Conservation (phyloP, 805 yeast genomes). For the Starmerella geochares region DNA sequence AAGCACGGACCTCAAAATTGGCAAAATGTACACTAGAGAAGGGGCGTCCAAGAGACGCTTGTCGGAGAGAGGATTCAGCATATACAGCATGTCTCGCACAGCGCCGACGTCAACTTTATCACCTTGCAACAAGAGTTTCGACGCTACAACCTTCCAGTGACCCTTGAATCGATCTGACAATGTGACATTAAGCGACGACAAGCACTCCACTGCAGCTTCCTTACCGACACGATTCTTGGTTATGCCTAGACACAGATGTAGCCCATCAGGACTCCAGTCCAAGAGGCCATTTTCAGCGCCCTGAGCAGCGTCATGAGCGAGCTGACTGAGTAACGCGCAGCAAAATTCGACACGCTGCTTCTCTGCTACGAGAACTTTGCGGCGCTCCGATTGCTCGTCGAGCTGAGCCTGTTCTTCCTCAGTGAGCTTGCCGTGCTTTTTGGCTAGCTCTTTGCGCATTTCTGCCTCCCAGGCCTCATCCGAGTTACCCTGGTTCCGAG, state of each 20-base stretch:
- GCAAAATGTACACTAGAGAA: constrained; percentile 63
- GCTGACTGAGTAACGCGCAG: constrained; percentile 42
- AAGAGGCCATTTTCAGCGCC: constrained; percentile 57
- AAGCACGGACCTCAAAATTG: constrained; percentile 59
- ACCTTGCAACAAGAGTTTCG: constrained; percentile 49
- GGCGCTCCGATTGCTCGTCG: constrained; percentile 47
- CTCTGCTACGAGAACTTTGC: constrained; percentile 38
- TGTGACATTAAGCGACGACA: constrained; percentile 45
- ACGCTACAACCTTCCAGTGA: constrained; percentile 43
- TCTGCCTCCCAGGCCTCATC: constrained; percentile 75
- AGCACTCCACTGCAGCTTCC: constrained; percentile 35
- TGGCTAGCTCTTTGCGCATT: constrained; percentile 62
- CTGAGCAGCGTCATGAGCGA: constrained; percentile 36
- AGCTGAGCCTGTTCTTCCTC: constrained; percentile 70
- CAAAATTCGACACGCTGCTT: constrained; percentile 40
- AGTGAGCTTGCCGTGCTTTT: constrained; percentile 47
- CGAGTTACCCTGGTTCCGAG: constrained; percentile 31
- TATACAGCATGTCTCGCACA: constrained; percentile 59
- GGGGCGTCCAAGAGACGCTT: constrained; percentile 59
- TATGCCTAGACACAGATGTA: constrained; percentile 40
- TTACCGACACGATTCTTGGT: constrained; percentile 35
- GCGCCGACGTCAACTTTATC: constrained; percentile 30
- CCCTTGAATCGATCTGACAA: constrained; percentile 44
- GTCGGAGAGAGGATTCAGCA: constrained; percentile 62
- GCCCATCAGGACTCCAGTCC: constrained; percentile 65